A percentile compares a stretch with the other conserved stretches of the same genome.
These are phyloP conservation scores for Alternaria incomplexa DNA, from an alignment of 2,329 filamentous ascomycete species.

Conservation along the genomic window DNA sequence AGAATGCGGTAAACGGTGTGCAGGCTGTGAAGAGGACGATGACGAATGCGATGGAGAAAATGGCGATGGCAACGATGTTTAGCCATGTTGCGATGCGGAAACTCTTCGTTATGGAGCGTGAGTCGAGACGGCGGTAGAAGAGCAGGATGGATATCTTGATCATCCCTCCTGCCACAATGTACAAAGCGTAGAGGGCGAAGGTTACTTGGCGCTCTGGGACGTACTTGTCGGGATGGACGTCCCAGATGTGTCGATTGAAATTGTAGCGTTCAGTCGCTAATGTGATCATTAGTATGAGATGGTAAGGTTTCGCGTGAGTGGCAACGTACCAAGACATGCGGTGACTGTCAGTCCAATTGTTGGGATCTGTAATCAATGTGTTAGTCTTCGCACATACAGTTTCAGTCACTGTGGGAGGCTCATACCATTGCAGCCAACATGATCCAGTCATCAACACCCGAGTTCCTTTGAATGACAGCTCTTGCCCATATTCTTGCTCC, in stretches of 20 bases:
- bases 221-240: conserved; percentile 11
- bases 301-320: neutral
- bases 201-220: conserved; percentile 15
- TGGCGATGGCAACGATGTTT: conserved; percentile 17
- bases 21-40: conserved; percentile 15
- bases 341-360: neutral
- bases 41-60: conserved; percentile 20
- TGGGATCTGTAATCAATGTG: neutral
- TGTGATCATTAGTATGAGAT: neutral
- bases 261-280: conserved; percentile 2
- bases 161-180: conserved; percentile 15
- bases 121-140: conserved; percentile 27
- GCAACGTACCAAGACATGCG: neutral
- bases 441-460: conserved; percentile 23
- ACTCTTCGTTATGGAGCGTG: conserved; percentile 9
- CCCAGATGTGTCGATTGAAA: conserved; percentile 25
- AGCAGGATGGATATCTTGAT: conserved; percentile 34
- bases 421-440: conserved; percentile 20
- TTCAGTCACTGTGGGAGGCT: neutral
- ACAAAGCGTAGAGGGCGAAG: conserved; percentile 24
- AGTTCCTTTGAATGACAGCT: conserved; percentile 16
- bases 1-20: conserved; percentile 21
- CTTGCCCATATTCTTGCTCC: conserved; percentile 20
- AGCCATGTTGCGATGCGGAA: conserved; percentile 21
- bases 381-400: neutral